A percentile compares a stretch with the other conserved stretches of the same genome.
Evolutionary conservation across 306 rosid genomes (phyloP).

Genomic region (Cucumis sativus): Cucumber_9930_V3 NC_026656.2:257501-258000

Average conservation of each 20-base stretch:
- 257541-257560: not conserved
- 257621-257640: not conserved
- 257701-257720: conserved; percentile 32
- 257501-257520: not conserved
- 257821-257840: conserved; percentile 14
- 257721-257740: conserved; percentile 59
- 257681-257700: conserved; percentile 10
- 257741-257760: conserved; percentile 73
- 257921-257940: conserved; percentile 66
- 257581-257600: not conserved
- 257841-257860: conserved; percentile 17
- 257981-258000: conserved; percentile 24
- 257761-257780: conserved; percentile 30
- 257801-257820: conserved; percentile 33
- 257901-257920: conserved; percentile 89
- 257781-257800: conserved; percentile 28
- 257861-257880: not conserved
- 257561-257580: not conserved
- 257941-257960: conserved; percentile 51
- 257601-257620: not conserved
- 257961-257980: conserved; percentile 55
- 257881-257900: conserved; percentile 45
- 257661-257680: not conserved
- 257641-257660: not conserved
- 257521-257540: not conserved